These are phyloP conservation scores for Aspergillus floridensis DNA, from an alignment of 2,329 filamentous ascomycete species.

Conservation along the genomic window DNA sequence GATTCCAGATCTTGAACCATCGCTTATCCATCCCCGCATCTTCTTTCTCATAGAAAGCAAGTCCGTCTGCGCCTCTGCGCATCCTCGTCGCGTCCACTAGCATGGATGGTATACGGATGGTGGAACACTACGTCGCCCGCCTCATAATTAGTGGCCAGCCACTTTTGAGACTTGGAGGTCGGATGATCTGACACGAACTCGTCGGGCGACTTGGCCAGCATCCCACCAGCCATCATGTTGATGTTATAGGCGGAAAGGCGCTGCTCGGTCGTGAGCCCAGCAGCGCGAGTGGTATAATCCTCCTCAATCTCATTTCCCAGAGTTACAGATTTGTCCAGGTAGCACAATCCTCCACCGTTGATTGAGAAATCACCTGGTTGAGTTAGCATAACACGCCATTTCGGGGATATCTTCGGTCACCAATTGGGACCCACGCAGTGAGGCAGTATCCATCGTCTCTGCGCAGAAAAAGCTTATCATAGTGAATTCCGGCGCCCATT, in stretches of 20 bases:
- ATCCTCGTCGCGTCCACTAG: constrained; percentile 42
- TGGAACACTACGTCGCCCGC: constrained; percentile 46
- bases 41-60: constrained; percentile 42
- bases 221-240: constrained; percentile 30
- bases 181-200: constrained; percentile 24
- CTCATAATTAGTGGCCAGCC: constrained; percentile 38
- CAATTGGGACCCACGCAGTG: constrained; percentile 40
- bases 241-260: constrained; percentile 30
- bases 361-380: constrained; percentile 15
- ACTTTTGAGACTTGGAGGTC: constrained; percentile 19
- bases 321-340: constrained; percentile 38
- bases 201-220: constrained; percentile 23
- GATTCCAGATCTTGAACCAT: constrained; percentile 36
- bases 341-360: constrained; percentile 44
- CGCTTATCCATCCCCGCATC: constrained; percentile 34
- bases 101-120: constrained; percentile 45
- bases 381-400: background rate
- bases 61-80: constrained; percentile 39
- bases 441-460: constrained; percentile 35
- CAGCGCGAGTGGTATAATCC: constrained; percentile 33
- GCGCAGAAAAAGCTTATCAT: constrained; percentile 44
- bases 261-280: constrained; percentile 32
- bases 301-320: constrained; percentile 40
- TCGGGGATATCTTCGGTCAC: constrained; percentile 19
- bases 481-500: constrained; percentile 41